A percentile compares a stretch with the other conserved stretches of the same genome.
phyloP scores from a whole-genome alignment of 139 green algal genomes.

The Yamagishiella unicocca region DNA sequence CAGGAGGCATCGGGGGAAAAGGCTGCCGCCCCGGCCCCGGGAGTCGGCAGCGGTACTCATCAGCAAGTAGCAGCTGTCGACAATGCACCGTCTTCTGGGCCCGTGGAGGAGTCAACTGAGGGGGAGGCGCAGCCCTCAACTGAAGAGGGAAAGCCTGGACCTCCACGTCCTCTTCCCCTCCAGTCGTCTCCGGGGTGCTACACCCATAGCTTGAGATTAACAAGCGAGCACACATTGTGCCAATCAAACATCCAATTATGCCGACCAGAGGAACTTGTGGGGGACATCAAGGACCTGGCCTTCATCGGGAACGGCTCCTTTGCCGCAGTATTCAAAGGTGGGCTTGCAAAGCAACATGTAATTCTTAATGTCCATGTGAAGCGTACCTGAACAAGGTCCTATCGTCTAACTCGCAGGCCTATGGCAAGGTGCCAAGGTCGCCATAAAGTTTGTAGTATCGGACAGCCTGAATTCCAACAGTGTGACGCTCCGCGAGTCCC shows the following conservation, averaged over 20 bases:
- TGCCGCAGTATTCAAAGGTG: slow-evolving; percentile 46
- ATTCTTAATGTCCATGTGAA: not conserved
- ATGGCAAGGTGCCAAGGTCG: slow-evolving; percentile 46
- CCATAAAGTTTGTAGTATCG: slow-evolving; percentile 47
- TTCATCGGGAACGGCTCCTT: slow-evolving; percentile 51
- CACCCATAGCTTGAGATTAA: slow-evolving; percentile 42
- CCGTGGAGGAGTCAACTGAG: slow-evolving; percentile 4
- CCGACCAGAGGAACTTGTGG: slow-evolving; percentile 33
- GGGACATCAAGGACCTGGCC: slow-evolving; percentile 43
- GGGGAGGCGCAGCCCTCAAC: not conserved
- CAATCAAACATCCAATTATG: slow-evolving; percentile 45
- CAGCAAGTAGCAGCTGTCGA: not conserved
- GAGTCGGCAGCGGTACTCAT: not conserved
- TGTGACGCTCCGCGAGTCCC: slow-evolving; percentile 36
- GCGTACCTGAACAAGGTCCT: not conserved
- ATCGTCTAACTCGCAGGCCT: slow-evolving; percentile 11
- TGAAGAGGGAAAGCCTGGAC: slow-evolving; percentile 4
- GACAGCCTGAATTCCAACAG: slow-evolving; percentile 45
- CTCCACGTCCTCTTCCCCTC: not conserved
- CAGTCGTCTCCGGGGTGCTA: slow-evolving; percentile 17
- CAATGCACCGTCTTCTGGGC: not conserved
- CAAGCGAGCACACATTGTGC: slow-evolving; percentile 39
- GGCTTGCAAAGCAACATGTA: not conserved
- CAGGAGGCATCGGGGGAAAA: slow-evolving; percentile 12
- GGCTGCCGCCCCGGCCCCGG: not conserved